Conservation (phyloP, 2,329 filamentous ascomycete species). For the Microascus cirrosus region DNA sequence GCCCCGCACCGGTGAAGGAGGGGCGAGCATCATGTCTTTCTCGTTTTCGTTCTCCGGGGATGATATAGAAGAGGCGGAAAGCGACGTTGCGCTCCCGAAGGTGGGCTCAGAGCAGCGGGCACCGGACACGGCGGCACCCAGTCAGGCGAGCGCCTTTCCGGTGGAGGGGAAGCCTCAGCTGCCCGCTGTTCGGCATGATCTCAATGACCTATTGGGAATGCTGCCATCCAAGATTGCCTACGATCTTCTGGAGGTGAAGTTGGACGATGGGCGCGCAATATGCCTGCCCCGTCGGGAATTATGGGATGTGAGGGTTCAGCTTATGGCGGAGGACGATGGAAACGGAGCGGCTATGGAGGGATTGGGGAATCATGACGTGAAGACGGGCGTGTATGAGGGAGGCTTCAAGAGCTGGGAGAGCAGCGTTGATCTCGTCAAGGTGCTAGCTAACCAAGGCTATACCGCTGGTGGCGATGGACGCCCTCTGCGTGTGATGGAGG, state of each 20-base stretch:
- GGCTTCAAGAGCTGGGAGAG: slow-evolving; percentile 89
- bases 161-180: slow-evolving; percentile 50
- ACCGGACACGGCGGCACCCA: slow-evolving; percentile 13
- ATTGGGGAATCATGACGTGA: slow-evolving; percentile 61
- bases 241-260: slow-evolving; percentile 45
- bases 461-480: background rate
- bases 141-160: slow-evolving; percentile 47
- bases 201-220: slow-evolving; percentile 37
- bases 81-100: slow-evolving; percentile 15
- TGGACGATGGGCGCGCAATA: slow-evolving; percentile 43
- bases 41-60: slow-evolving; percentile 53
- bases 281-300: slow-evolving; percentile 62
- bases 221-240: slow-evolving; percentile 69
- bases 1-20: background rate
- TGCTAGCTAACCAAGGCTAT: slow-evolving; percentile 36
- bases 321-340: slow-evolving; percentile 61
- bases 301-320: slow-evolving; percentile 70
- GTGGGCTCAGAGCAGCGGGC: slow-evolving; percentile 9
- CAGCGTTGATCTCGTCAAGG: slow-evolving; percentile 66
- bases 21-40: slow-evolving; percentile 29
- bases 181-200: slow-evolving; percentile 37
- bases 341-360: slow-evolving; percentile 28
- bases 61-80: slow-evolving; percentile 45
- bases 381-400: slow-evolving; percentile 73
- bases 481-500: slow-evolving; percentile 2